Percentiles rank a stretch among this genome's conserved stretches.
Conservation (phyloP, 257 asterid genomes). For the Solanum piurae region DNA sequence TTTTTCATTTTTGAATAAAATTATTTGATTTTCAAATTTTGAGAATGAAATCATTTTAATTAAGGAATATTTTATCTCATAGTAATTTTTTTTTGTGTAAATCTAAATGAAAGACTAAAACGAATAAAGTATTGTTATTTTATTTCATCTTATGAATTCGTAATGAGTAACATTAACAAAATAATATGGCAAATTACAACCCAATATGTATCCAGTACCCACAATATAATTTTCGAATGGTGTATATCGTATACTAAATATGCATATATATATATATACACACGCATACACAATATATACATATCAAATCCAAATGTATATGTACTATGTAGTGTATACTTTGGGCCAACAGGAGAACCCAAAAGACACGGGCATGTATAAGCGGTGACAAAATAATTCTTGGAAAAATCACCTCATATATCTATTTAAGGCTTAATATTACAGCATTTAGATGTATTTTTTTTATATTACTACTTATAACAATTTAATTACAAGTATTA, state of each 20-base stretch:
- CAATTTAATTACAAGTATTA: too few relatives aligned
- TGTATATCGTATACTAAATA: neutral
- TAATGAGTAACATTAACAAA: neutral
- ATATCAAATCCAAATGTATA: neutral
- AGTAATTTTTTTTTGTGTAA: neutral
- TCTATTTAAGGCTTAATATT: too few relatives aligned
- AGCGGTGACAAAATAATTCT: neutral
- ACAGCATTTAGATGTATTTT: too few relatives aligned
- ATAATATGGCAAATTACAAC: neutral
- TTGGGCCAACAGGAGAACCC: neutral
- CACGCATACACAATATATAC: neutral
- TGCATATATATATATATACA: neutral
- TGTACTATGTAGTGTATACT: neutral
- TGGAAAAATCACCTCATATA: too few relatives aligned
- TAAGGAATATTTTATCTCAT: neutral
- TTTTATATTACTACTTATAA: too few relatives aligned
- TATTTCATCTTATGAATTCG: neutral
- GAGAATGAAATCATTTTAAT: neutral
- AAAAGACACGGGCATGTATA: neutral
- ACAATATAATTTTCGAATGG: too few relatives aligned
- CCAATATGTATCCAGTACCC: neutral
- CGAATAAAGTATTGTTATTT: neutral
- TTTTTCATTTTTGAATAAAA: neutral
- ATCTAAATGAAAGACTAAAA: neutral
- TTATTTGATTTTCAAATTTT: neutral